These are phyloP conservation scores for Sarocladium oryzae DNA, from an alignment of 2,329 filamentous ascomycete genomes.

Conservation along the genomic window DNA sequence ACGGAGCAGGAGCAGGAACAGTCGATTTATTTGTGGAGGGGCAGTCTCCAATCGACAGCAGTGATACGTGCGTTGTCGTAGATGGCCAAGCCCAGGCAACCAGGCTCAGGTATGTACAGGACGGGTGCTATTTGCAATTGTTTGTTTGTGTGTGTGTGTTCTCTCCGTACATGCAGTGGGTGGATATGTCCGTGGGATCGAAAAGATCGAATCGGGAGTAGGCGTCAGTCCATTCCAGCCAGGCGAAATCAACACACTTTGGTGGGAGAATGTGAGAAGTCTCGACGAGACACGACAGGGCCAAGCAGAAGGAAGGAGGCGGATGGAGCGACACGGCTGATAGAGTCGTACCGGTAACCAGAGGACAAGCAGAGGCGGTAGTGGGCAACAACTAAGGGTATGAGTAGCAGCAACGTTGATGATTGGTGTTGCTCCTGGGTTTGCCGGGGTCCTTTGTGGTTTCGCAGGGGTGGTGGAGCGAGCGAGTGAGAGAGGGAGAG, in stretches of 20 bases:
- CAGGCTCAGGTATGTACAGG: constrained; percentile 4
- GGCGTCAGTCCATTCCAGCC: constrained; percentile 8
- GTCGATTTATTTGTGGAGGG: background rate
- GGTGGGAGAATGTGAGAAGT: background rate
- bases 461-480: no score
- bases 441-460: background rate
- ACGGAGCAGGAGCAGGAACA: background rate
- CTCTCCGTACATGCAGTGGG: background rate
- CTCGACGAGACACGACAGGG: no score
- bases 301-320: background rate
- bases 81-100: background rate
- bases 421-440: background rate
- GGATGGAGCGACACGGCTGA: background rate
- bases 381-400: no score
- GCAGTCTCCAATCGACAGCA: background rate
- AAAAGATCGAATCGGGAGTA: background rate
- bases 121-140: background rate
- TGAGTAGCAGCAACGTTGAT: background rate
- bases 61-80: background rate
- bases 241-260: background rate
- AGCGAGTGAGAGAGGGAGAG: no score
- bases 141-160: no score
- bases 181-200: background rate
- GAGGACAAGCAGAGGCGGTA: no score
- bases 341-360: no score